Percentiles rank a stretch among this genome's conserved stretches.
These are phyloP conservation scores for Hemisphaericaspora nanyangensis DNA, from an alignment of 805 yeast genomes.

Conservation along the genomic window DNA sequence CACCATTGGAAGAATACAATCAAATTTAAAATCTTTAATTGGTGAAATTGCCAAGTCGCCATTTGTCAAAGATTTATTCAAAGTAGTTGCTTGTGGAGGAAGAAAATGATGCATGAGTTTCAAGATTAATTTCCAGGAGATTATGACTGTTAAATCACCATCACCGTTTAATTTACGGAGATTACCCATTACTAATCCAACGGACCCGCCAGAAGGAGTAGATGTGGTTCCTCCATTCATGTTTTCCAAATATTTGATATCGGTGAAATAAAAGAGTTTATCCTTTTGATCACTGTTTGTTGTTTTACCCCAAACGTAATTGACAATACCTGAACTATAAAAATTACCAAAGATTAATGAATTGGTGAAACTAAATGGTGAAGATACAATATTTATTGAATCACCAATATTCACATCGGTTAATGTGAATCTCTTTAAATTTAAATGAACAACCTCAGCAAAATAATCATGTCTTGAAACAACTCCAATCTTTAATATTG, in stretches of 20 bases:
- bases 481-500: constrained; percentile 5
- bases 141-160: constrained; percentile 38
- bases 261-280: constrained; percentile 23
- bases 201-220: constrained; percentile 8
- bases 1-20: constrained; percentile 16
- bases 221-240: constrained; percentile 40
- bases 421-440: background rate
- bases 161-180: constrained; percentile 39
- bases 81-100: background rate
- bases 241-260: constrained; percentile 42
- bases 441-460: background rate
- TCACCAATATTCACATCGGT: constrained; percentile 6
- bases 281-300: constrained; percentile 12
- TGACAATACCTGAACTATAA: constrained; percentile 20
- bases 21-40: background rate
- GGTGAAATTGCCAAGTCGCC: background rate
- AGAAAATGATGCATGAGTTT: background rate
- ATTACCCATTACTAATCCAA: constrained; percentile 40
- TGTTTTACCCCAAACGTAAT: constrained; percentile 15
- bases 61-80: background rate
- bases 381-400: constrained; percentile 14
- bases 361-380: constrained; percentile 30
- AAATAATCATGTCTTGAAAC: constrained; percentile 3
- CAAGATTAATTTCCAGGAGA: constrained; percentile 23
- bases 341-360: constrained; percentile 26